Evolutionary conservation across 345 rosid genomes (phyloP).

Genomic region (Chamaenerion angustifolium): DNA sequence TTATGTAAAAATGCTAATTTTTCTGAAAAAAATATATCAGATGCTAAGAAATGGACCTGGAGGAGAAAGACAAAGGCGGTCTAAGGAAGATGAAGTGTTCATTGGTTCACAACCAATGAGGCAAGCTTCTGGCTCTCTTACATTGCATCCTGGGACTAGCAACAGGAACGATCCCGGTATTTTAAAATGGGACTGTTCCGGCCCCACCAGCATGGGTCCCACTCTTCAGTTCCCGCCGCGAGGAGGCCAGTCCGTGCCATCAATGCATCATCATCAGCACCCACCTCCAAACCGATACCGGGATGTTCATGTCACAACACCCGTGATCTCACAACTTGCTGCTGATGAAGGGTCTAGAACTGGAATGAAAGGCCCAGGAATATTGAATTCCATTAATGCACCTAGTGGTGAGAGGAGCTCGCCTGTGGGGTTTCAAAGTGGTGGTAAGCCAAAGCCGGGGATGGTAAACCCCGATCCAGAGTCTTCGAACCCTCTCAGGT

Average conservation of each 20-base stretch:
- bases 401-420: slow-evolving; percentile 30
- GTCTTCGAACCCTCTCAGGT: slow-evolving; percentile 51
- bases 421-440: slow-evolving; percentile 24
- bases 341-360: slow-evolving; percentile 99
- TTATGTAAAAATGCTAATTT: no score
- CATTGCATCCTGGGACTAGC: slow-evolving; percentile 33
- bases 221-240: slow-evolving; percentile 46
- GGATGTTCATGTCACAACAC: slow-evolving; percentile 41
- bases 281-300: slow-evolving; percentile 46
- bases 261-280: slow-evolving; percentile 56
- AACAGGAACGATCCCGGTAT: slow-evolving; percentile 28
- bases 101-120: slow-evolving; percentile 28
- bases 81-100: slow-evolving; percentile 36
- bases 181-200: slow-evolving; percentile 37
- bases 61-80: slow-evolving; percentile 35
- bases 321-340: slow-evolving; percentile 55
- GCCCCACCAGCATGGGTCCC: slow-evolving; percentile 28
- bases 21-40: slow-evolving; percentile 15
- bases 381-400: slow-evolving; percentile 38
- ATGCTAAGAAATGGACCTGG: slow-evolving; percentile 49
- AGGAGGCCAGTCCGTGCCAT: slow-evolving; percentile 49
- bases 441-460: slow-evolving; percentile 29
- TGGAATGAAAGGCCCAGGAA: slow-evolving; percentile 64
- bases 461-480: slow-evolving; percentile 34
- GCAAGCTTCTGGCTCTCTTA: slow-evolving; percentile 37